These are phyloP conservation scores for Phytophthora cactorum DNA, from an alignment of 352 stramenopile species.

Conservation along the genomic window DNA sequence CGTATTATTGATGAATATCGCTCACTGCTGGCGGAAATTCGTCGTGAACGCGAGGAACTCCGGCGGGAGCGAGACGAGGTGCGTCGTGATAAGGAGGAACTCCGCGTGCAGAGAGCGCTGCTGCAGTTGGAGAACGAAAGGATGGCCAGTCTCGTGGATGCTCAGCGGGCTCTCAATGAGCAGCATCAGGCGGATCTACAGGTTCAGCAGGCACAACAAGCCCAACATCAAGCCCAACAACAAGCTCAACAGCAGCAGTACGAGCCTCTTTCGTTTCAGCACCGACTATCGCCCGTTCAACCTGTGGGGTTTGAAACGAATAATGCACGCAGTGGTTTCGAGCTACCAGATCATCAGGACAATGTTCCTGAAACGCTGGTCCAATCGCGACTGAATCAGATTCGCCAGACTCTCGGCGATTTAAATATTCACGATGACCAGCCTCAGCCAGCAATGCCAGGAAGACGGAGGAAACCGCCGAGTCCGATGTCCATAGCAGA, in stretches of 20 bases:
- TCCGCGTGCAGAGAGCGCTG: slow-evolving; percentile 67
- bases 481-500: slow-evolving; percentile 77
- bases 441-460: slow-evolving; percentile 19
- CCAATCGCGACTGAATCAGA: slow-evolving; percentile 36
- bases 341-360: slow-evolving; percentile 8
- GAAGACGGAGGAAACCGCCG: slow-evolving; percentile 30
- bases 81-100: slow-evolving; percentile 71
- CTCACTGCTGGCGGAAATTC: slow-evolving; percentile 69
- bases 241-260: slow-evolving; percentile 36
- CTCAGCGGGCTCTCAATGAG: slow-evolving; percentile 62
- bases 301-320: slow-evolving; percentile 19
- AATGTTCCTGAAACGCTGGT: slow-evolving; percentile 12
- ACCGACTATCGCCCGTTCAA: slow-evolving; percentile 25
- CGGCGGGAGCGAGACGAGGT: slow-evolving; percentile 74
- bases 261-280: slow-evolving; percentile 25
- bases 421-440: slow-evolving; percentile 32
- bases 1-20: slow-evolving; percentile 72
- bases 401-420: slow-evolving; percentile 31
- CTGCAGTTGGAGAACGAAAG: slow-evolving; percentile 83
- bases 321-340: slow-evolving; percentile 1
- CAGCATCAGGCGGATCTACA: slow-evolving; percentile 62
- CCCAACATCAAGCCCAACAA: slow-evolving; percentile 26
- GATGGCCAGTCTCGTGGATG: slow-evolving; percentile 67
- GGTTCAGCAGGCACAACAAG: slow-evolving; percentile 35
- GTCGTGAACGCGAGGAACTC: slow-evolving; percentile 73